Evolutionary conservation across 78 protist species (phyloP), one percentile per base, ranked within the genome.

Genomic region (Dictyostelium discoideum): DNA sequence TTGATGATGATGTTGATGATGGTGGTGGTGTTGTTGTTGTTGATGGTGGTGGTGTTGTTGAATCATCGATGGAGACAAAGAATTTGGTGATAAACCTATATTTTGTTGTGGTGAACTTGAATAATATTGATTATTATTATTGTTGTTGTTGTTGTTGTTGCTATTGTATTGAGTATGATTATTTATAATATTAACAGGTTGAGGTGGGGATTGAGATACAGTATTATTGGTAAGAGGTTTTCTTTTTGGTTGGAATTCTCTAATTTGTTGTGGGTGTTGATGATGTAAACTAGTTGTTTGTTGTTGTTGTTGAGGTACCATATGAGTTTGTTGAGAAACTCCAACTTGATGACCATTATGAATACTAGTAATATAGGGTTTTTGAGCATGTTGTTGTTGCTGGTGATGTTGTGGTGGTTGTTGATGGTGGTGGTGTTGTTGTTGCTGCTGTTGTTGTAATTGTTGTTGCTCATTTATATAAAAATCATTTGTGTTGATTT

Each of bases 161-260:
- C 24, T 72, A 50, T 74, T 85, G 40, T 50, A 32, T 20, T 32
- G 79, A 1, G 26, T 26, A 26, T 57, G 40, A 24, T 24, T 79
- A 79, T 79, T 79, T 79, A 79, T n/a, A 39, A 20, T 85, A 85
- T 42, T 85, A 39, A 63, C 50, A 54, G 48, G 22, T 44, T 60
- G 85, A 2, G 84, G 81, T 5, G 92, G 84, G 3, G 77, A 22
- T 24, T 86, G 79, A 24, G 92, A 60, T 85, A 72, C 39, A 26
- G 79, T 63, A 29, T 26, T 74, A 50, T 86, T 86, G 16, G 39
- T 29, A 26, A 24, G 32, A 5, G 92, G 83, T 32, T 86, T 86
- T 72, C 92, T 40, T 54, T 86, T 86, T 37, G 92, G 92, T 85
- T 85, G 92, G 69, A 85, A 85, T 69, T 85, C 92, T 67, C 77